Evolutionary conservation across 495 filamentous ascomycete species (phyloP).

Genomic region (Jackrogersella minutella): DNA sequence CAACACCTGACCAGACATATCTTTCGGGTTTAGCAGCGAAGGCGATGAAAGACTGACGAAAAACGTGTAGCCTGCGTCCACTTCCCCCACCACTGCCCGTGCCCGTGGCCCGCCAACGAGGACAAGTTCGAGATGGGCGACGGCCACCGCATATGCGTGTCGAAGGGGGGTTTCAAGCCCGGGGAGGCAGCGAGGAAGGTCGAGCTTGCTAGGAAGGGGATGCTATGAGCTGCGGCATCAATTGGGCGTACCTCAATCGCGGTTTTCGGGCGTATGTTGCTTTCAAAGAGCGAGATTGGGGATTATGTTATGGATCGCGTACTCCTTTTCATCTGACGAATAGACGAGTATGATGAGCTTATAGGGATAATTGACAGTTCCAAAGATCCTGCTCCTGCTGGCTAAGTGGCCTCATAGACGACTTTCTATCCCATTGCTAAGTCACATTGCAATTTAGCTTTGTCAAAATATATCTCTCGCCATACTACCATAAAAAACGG

Average conservation of each 20-base stretch:
- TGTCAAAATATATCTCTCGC: no score
- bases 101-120: slow-evolving; percentile 78
- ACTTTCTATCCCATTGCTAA: no score
- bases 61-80: slow-evolving; percentile 73
- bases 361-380: no score
- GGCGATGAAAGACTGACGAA: background rate
- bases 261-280: background rate
- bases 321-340: no score
- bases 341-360: no score
- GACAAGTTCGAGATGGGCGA: slow-evolving; percentile 90
- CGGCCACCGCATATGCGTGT: slow-evolving; percentile 80
- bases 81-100: slow-evolving; percentile 94
- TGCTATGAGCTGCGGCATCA: slow-evolving; percentile 62
- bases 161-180: slow-evolving; percentile 79
- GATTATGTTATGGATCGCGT: no score
- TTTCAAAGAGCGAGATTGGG: no score
- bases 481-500: background rate
- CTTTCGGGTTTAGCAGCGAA: background rate
- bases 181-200: slow-evolving; percentile 80
- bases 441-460: no score
- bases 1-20: background rate
- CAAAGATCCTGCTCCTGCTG: no score
- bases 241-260: background rate
- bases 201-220: slow-evolving; percentile 81
- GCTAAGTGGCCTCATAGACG: no score